These are phyloP conservation scores for Dictyostelium purpureum DNA, from an alignment of 78 protist genomes.

Conservation along the genomic window DNA sequence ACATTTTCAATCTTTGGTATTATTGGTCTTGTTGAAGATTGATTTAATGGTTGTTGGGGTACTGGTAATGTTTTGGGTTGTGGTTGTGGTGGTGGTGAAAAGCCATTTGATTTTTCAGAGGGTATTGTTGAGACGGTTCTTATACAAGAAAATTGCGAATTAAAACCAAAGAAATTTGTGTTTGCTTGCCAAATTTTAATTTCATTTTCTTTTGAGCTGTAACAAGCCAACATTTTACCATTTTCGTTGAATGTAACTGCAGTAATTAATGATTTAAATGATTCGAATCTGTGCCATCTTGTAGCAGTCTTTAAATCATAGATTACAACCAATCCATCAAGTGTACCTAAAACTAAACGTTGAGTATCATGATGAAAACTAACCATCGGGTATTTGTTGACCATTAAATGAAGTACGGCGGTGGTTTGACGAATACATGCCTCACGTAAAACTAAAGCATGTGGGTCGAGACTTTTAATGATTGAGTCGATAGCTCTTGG, in stretches of 20 bases:
- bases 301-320: conserved; percentile 92
- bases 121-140: conserved; percentile 7
- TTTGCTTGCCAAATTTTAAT: conserved; percentile 63
- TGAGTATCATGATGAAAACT: conserved; percentile 87
- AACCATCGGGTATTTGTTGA: conserved; percentile 83
- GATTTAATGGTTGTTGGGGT: not conserved
- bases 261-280: conserved; percentile 2
- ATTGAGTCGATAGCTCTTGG: conserved; percentile 79
- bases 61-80: not conserved
- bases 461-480: conserved; percentile 84
- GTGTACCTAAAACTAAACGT: conserved; percentile 85
- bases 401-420: conserved; percentile 83
- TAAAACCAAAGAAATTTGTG: conserved; percentile 47
- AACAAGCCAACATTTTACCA: conserved; percentile 70
- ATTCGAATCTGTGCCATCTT: conserved; percentile 83
- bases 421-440: conserved; percentile 81
- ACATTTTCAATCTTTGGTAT: conserved; percentile 50
- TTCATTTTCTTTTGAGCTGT: conserved; percentile 24
- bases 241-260: conserved; percentile 53
- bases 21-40: not conserved
- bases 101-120: not conserved
- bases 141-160: conserved; percentile 40
- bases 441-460: conserved; percentile 82
- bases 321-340: conserved; percentile 81
- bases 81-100: not conserved